A percentile compares a stretch with the other conserved stretches of the same genome.
Evolutionary conservation across 352 stramenopile genomes (phyloP).

Genomic region (Phytophthora foliorum): DNA sequence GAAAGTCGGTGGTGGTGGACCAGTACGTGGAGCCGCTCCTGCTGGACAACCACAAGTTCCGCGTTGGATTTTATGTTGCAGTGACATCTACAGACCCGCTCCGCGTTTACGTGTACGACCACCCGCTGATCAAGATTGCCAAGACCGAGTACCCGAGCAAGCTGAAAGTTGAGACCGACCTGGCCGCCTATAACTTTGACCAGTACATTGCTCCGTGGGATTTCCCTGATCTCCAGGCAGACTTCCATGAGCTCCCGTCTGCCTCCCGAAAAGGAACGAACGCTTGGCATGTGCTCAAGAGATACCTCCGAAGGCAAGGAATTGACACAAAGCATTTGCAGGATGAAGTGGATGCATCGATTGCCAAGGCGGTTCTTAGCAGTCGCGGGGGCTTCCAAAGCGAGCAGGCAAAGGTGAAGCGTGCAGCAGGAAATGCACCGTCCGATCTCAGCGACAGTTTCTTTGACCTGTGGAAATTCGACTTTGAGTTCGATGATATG

Average conservation of each 20-base stretch:
- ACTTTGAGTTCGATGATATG: constrained; percentile 96
- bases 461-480: constrained; percentile 96
- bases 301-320: constrained; percentile 63
- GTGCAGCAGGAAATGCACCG: constrained; percentile 31
- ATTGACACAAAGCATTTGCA: constrained; percentile 74
- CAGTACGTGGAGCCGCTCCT: constrained; percentile 89
- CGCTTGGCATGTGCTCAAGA: constrained; percentile 73
- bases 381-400: constrained; percentile 63
- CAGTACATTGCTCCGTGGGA: constrained; percentile 80
- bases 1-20: constrained; percentile 67
- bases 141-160: constrained; percentile 66
- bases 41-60: constrained; percentile 90
- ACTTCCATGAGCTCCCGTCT: constrained; percentile 77
- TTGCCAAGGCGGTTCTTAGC: constrained; percentile 70
- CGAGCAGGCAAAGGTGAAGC: constrained; percentile 58
- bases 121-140: constrained; percentile 79
- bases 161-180: constrained; percentile 51
- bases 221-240: constrained; percentile 64
- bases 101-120: constrained; percentile 84
- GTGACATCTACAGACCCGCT: constrained; percentile 88
- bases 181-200: constrained; percentile 70
- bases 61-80: constrained; percentile 88
- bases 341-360: constrained; percentile 71
- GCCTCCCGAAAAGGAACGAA: constrained; percentile 62
- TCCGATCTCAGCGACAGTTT: constrained; percentile 77